A percentile compares a stretch with the other conserved stretches of the same genome.
These are phyloP conservation scores for Davidsoniella virescens DNA, from an alignment of 2,329 filamentous ascomycete genomes.

Conservation along the genomic window DNA sequence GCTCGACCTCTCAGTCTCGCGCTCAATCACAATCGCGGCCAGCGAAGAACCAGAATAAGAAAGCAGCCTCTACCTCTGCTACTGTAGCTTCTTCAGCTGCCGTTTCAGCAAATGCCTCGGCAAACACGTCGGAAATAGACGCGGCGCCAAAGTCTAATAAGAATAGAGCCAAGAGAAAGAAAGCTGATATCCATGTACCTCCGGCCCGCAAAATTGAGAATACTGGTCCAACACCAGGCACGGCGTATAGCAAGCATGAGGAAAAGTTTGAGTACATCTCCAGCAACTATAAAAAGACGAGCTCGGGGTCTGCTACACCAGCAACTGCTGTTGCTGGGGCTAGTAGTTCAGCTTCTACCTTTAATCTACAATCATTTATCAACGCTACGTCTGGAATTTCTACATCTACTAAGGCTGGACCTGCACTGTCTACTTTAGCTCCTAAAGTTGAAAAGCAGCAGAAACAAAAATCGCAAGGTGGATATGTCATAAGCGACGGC, in stretches of 20 bases:
- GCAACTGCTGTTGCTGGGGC: not conserved
- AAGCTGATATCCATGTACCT: constrained; percentile 45
- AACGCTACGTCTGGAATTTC: constrained; percentile 1
- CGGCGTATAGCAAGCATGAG: constrained; percentile 58
- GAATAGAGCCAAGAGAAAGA: constrained; percentile 38
- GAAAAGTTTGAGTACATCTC: constrained; percentile 58
- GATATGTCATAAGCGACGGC: constrained; percentile 66
- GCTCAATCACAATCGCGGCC: constrained; percentile 14
- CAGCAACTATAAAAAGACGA: constrained; percentile 8
- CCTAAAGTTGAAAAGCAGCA: constrained; percentile 36
- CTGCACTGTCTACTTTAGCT: constrained; percentile 16
- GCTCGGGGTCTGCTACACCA: not conserved
- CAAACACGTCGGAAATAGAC: constrained; percentile 18
- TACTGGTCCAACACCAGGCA: constrained; percentile 45
- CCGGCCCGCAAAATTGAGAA: constrained; percentile 47
- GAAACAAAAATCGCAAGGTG: constrained; percentile 49
- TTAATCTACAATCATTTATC: constrained; percentile 4
- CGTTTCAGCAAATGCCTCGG: constrained; percentile 13
- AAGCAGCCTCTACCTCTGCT: not conserved
- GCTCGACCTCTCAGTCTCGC: constrained; percentile 11
- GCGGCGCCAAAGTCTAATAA: constrained; percentile 33
- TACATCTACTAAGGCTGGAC: constrained; percentile 9
- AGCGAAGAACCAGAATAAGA: not conserved
- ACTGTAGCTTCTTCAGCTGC: not conserved
- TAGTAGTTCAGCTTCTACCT: not conserved